Evolutionary conservation across 352 stramenopile genomes (phyloP).

Genomic region (Phytophthora podocarpi): DNA sequence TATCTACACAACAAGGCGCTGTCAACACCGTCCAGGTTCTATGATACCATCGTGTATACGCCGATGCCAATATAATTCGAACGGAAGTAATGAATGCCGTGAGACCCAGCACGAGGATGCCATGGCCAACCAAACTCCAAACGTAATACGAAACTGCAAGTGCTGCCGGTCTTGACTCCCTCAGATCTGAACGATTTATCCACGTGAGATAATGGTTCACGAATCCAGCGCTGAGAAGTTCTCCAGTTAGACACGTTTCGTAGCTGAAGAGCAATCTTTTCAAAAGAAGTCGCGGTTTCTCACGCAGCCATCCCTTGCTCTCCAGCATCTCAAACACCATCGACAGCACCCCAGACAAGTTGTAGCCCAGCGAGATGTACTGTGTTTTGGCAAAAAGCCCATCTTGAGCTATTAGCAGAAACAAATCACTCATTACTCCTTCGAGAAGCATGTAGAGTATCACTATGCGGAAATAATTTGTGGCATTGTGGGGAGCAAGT

Average conservation of each 20-base stretch:
- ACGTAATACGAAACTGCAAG: slow-evolving; percentile 26
- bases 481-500: slow-evolving; percentile 5
- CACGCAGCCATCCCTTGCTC: slow-evolving; percentile 9
- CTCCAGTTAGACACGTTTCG: slow-evolving; percentile 21
- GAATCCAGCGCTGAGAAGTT: slow-evolving; percentile 18
- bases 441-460: slow-evolving; percentile 29
- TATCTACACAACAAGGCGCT: slow-evolving; percentile 14
- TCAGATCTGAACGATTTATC: slow-evolving; percentile 17
- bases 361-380: slow-evolving; percentile 33
- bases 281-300: not conserved
- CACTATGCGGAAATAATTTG: slow-evolving; percentile 16
- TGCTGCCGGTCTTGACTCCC: slow-evolving; percentile 8
- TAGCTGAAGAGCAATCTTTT: slow-evolving; percentile 30
- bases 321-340: slow-evolving; percentile 31
- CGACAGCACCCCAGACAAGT: slow-evolving; percentile 24
- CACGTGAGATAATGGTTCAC: slow-evolving; percentile 14
- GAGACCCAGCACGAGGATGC: slow-evolving; percentile 15
- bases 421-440: slow-evolving; percentile 34
- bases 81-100: slow-evolving; percentile 20
- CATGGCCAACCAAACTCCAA: slow-evolving; percentile 27
- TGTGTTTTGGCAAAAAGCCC: slow-evolving; percentile 18
- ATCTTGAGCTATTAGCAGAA: slow-evolving; percentile 25
- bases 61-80: not conserved
- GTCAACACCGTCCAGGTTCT: slow-evolving; percentile 4
- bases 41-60: not conserved